Percentiles rank a stretch among this genome's conserved stretches.
phyloP scores from a whole-genome alignment of 768 basidiomycete species.

The Boletales sp. region DNA sequence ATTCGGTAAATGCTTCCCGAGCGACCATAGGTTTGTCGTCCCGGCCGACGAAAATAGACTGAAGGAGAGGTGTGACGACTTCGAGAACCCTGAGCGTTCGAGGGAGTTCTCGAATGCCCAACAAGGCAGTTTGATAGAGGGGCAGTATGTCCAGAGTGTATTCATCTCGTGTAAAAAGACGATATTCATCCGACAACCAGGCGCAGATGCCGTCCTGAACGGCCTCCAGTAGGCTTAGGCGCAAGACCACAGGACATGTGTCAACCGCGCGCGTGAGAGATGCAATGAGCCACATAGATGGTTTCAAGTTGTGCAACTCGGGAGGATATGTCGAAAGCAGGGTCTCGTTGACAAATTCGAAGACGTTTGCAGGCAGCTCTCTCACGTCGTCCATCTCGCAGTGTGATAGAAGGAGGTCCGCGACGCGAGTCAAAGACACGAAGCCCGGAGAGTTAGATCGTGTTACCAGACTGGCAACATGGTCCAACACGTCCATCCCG shows the following conservation, averaged over 20 bases:
- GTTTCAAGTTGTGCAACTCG: slow-evolving; percentile 46
- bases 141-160: slow-evolving; percentile 59
- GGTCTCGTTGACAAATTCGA: slow-evolving; percentile 60
- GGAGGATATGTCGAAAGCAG: slow-evolving; percentile 67
- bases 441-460: slow-evolving; percentile 37
- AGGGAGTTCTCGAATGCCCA: slow-evolving; percentile 49
- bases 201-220: slow-evolving; percentile 51
- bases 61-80: slow-evolving; percentile 48
- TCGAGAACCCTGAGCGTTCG: slow-evolving; percentile 38
- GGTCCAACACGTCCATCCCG: slow-evolving; percentile 48
- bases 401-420: slow-evolving; percentile 58
- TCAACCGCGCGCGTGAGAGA: slow-evolving; percentile 55
- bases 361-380: slow-evolving; percentile 49
- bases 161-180: slow-evolving; percentile 48
- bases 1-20: slow-evolving; percentile 53
- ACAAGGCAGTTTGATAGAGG: slow-evolving; percentile 57
- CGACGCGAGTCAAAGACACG: slow-evolving; percentile 48
- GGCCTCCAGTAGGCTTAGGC: slow-evolving; percentile 42
- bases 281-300: slow-evolving; percentile 59
- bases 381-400: slow-evolving; percentile 48
- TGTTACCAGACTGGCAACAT: slow-evolving; percentile 47
- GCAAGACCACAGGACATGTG: slow-evolving; percentile 47
- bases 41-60: slow-evolving; percentile 55
- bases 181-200: slow-evolving; percentile 64
- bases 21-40: slow-evolving; percentile 42